A percentile compares a stretch with the other conserved stretches of the same genome.
Conservation (phyloP, 2,329 filamentous ascomycete genomes). For the Fusarium duplospermum region DNA sequence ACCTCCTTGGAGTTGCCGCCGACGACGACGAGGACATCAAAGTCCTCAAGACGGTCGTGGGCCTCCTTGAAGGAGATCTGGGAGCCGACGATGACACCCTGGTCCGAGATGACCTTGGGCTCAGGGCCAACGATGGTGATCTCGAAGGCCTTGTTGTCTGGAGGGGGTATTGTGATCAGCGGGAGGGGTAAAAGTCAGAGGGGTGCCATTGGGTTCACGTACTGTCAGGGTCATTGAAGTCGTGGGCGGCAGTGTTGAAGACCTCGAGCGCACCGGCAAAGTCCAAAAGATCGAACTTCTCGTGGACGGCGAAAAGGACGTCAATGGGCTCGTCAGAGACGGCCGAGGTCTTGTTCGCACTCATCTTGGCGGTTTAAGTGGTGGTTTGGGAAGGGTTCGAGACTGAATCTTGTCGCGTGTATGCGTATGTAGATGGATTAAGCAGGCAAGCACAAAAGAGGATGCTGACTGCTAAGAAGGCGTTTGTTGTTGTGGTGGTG, state of each 20-base stretch:
- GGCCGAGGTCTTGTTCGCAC: constrained; percentile 67
- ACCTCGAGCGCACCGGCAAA: constrained; percentile 67
- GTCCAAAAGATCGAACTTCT: constrained; percentile 70
- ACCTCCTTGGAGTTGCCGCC: constrained; percentile 75
- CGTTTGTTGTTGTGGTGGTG: constrained; percentile 26
- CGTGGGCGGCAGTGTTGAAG: constrained; percentile 62
- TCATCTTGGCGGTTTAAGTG: constrained; percentile 61
- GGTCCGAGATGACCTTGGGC: constrained; percentile 64
- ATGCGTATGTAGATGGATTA: constrained; percentile 20
- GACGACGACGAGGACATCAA: constrained; percentile 82
- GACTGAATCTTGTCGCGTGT: constrained; percentile 29
- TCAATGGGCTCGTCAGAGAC: constrained; percentile 70
- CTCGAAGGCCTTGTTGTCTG: constrained; percentile 69
- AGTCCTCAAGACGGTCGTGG: constrained; percentile 77
- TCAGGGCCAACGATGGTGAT: constrained; percentile 66
- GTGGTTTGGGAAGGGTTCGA: constrained; percentile 37
- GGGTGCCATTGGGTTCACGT: constrained; percentile 42
- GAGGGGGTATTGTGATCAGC: constrained; percentile 37
- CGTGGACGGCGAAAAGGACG: constrained; percentile 70
- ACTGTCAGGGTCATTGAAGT: constrained; percentile 64
- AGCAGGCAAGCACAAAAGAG: constrained; percentile 28
- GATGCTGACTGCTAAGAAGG: constrained; percentile 26
- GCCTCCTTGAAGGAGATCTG: constrained; percentile 85
- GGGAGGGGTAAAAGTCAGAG: constrained; percentile 35
- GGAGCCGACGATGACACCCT: constrained; percentile 77